Evolutionary conservation across 306 rosid species (phyloP).

Genomic region (Clitoria ternatea): DNA sequence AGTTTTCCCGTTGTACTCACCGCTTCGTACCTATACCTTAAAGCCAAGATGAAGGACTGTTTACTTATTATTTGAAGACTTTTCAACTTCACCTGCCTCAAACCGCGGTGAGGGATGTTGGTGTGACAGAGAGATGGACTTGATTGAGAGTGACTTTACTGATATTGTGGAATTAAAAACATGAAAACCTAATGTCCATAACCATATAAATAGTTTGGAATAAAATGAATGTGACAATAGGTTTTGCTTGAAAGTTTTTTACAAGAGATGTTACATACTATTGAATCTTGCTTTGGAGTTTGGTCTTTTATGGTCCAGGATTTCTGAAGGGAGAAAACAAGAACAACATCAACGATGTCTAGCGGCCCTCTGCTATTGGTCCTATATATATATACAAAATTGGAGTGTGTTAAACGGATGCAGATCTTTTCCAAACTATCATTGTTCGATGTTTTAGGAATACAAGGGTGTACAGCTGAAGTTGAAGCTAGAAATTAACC

Average conservation of each 20-base stretch:
- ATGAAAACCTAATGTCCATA: background rate
- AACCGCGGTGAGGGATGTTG: background rate
- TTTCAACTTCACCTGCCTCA: background rate
- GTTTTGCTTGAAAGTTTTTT: background rate
- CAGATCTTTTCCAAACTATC: too few relatives aligned
- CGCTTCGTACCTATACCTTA: background rate
- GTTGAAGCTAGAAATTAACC: too few relatives aligned
- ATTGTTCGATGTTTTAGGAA: too few relatives aligned
- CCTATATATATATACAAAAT: too few relatives aligned
- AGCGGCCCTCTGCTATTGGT: background rate
- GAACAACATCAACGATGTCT: background rate
- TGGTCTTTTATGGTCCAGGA: background rate
- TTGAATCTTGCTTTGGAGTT: background rate
- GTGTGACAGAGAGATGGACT: background rate
- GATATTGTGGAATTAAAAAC: background rate
- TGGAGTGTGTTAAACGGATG: too few relatives aligned
- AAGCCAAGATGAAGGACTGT: constrained; percentile 19
- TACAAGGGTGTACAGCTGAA: too few relatives aligned
- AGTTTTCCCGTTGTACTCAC: constrained; percentile 7
- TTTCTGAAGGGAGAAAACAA: background rate
- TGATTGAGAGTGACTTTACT: background rate
- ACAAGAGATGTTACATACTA: background rate
- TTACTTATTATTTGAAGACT: constrained; percentile 16
- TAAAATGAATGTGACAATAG: background rate
- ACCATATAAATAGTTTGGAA: background rate